Conservation (phyloP, 257 asterid species). For the Phtheirospermum japonicum region DNA sequence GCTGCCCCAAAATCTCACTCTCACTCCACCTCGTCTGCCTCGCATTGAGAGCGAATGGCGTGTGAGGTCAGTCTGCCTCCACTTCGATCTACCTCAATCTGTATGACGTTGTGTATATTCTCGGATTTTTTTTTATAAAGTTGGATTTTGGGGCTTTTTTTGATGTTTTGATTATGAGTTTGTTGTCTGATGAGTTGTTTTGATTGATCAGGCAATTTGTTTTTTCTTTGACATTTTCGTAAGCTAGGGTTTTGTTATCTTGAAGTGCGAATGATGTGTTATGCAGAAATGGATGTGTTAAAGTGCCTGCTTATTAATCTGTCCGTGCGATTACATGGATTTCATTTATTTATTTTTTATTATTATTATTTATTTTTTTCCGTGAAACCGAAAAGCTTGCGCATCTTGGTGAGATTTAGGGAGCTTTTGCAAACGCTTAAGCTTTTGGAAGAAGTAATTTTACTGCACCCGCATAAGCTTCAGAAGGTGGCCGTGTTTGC, state of each 20-base stretch:
- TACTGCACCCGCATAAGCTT: neutral
- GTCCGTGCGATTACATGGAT: too few relatives aligned
- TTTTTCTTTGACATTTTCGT: neutral
- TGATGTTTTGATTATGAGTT: neutral
- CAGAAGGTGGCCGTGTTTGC: neutral
- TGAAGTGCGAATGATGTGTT: neutral
- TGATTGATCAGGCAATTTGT: neutral
- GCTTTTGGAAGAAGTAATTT: too few relatives aligned
- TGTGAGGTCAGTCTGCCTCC: neutral
- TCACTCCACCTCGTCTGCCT: constrained; percentile 33
- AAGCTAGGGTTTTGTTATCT: constrained; percentile 17
- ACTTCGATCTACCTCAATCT: neutral
- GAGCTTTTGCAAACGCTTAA: too few relatives aligned
- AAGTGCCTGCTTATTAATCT: neutral
- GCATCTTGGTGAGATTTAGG: too few relatives aligned
- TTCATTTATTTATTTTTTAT: too few relatives aligned
- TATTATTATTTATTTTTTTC: too few relatives aligned
- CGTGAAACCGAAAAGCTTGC: too few relatives aligned
- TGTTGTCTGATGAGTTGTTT: neutral
- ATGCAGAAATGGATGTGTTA: neutral
- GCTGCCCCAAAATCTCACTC: constrained; percentile 68
- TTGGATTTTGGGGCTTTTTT: neutral
- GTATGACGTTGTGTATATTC: neutral
- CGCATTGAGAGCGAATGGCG: constrained; percentile 5
- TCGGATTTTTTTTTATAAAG: neutral